Conservation (phyloP, 352 stramenopile species). For the Pythium myriotylum region DNA sequence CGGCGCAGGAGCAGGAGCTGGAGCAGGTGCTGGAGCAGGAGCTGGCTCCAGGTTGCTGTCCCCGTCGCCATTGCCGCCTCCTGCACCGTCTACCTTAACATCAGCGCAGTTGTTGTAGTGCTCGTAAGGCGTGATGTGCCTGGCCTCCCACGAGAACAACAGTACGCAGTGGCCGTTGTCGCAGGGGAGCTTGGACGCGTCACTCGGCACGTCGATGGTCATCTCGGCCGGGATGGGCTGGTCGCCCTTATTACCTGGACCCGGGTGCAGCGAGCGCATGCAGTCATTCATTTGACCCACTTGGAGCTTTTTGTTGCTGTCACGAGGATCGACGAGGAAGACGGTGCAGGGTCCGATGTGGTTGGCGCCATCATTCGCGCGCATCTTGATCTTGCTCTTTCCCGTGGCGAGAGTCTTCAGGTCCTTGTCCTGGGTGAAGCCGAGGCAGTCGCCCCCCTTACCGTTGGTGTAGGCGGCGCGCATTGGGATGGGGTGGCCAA, state of each 20-base stretch:
- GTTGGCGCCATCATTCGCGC: no score
- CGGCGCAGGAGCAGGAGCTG: not conserved
- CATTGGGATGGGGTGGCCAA: no score
- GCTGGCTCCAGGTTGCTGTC: slow-evolving; percentile 1
- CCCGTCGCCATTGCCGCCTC: not conserved
- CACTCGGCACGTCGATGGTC: slow-evolving; percentile 24
- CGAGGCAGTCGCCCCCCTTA: no score
- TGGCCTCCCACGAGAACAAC: slow-evolving; percentile 25
- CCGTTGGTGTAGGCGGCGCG: no score
- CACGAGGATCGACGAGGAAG: no score
- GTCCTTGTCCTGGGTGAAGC: no score
- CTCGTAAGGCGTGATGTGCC: slow-evolving; percentile 25
- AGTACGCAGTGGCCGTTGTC: slow-evolving; percentile 30
- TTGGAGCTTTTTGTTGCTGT: no score
- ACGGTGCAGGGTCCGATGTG: no score
- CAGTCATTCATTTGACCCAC: no score
- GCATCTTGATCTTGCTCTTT: no score
- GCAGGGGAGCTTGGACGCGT: slow-evolving; percentile 24
- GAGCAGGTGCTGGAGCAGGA: not conserved
- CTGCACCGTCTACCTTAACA: slow-evolving; percentile 19
- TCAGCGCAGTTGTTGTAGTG: slow-evolving; percentile 32
- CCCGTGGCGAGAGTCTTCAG: no score
- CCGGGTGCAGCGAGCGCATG: slow-evolving; percentile 8
- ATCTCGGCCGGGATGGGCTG: slow-evolving; percentile 28
- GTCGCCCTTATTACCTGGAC: slow-evolving; percentile 22